These are phyloP conservation scores for Penicillium coffeae DNA, from an alignment of 495 filamentous ascomycete species.

Conservation along the genomic window DNA sequence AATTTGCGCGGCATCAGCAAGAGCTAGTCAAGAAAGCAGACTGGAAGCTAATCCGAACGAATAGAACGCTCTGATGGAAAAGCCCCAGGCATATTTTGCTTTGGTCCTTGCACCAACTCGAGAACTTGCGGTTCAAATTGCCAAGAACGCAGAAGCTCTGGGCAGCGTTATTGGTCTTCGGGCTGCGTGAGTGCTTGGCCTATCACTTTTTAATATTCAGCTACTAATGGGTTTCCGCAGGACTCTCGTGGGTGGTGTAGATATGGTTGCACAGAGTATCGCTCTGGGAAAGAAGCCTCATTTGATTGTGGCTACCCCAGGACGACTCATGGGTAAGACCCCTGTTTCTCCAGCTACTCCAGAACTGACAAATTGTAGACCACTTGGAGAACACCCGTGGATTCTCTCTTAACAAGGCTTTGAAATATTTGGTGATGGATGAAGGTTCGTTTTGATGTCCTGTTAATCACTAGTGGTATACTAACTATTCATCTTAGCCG, in stretches of 20 bases:
- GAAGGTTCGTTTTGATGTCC: slow-evolving; percentile 47
- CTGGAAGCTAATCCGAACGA: not conserved
- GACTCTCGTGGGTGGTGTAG: slow-evolving; percentile 81
- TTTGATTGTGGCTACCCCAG: slow-evolving; percentile 66
- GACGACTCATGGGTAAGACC: slow-evolving; percentile 81
- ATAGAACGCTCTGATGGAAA: slow-evolving; percentile 70
- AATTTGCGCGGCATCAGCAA: not conserved
- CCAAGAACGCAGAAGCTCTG: slow-evolving; percentile 75
- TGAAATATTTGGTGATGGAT: slow-evolving; percentile 91
- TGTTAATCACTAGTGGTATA: not conserved
- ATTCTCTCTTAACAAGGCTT: slow-evolving; percentile 69
- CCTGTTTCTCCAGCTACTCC: too few species aligned
- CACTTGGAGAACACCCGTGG: slow-evolving; percentile 97
- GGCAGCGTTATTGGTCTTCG: slow-evolving; percentile 44
- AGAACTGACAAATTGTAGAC: slow-evolving; percentile 64
- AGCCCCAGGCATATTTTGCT: slow-evolving; percentile 70
- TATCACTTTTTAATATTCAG: not conserved
- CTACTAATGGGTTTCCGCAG: not conserved
- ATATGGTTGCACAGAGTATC: slow-evolving; percentile 88
- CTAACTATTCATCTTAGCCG: not conserved
- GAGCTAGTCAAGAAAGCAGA: not conserved
- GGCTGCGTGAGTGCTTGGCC: not conserved
- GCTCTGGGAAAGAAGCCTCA: slow-evolving; percentile 86
- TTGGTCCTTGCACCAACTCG: slow-evolving; percentile 87
- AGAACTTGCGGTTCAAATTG: slow-evolving; percentile 88